Evolutionary conservation across 208 protist species (phyloP), one percentile per base, ranked within the genome.

Genomic region (Blastocrithidia nonstop): DNA sequence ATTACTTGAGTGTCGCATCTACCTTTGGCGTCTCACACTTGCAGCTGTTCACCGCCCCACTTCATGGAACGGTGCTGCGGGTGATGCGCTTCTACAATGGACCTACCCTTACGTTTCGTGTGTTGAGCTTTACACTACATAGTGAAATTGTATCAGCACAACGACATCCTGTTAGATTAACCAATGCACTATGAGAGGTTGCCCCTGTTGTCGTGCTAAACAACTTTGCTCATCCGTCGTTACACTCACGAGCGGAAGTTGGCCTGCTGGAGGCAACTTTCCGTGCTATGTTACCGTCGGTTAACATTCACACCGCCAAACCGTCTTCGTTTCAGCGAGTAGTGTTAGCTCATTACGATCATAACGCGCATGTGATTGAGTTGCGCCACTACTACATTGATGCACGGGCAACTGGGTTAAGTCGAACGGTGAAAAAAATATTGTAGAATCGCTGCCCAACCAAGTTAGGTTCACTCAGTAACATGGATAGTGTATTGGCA

Each of bases 11-110:
- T 24, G 63, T 94, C 27, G 75, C 85, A 11, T 72, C 77, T 25
- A 70, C 61, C 17, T 88, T 89, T 57, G 78, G 75, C 48, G 77
- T 78, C 11, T 80, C 77, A 7, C 82, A 91, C 50, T 38, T 92
- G 45, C 87, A 94, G 60, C 61, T 92, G 29, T 88, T 94, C 47
- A 88, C 82, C 0, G 66, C 78, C 0, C 74, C 80, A 2, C 71
- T 78, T 38, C 61, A 77, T 35, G 87, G 87, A 33, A 87, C 83
- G 1, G 78, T 75, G 40, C 67, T 94, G 33, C 78, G 82, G 41
- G 91, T 94, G 36, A 83, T 92, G 71, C 79, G 83, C 27, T 88
- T 89, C 56, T 78, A 82, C 33, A 88, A 92, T 47, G 87, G 87
- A 9, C 87, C 87, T 6, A 92, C 87, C 17, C 61, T 94, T 16